Evolutionary conservation across 2,329 filamentous ascomycete genomes (phyloP).

Genomic region (Clonostachys sp.): DNA sequence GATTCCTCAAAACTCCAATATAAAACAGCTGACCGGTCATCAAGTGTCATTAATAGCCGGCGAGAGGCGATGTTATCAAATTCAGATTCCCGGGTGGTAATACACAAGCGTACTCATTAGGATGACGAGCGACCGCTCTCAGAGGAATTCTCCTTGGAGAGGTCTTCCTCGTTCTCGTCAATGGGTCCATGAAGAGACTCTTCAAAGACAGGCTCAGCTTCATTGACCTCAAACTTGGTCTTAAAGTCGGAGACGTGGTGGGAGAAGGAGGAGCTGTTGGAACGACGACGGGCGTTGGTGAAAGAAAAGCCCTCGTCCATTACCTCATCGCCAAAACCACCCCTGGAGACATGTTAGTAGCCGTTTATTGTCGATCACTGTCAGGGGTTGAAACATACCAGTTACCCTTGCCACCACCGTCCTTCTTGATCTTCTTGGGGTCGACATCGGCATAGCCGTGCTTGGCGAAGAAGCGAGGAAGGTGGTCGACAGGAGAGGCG

Average conservation of each 20-base stretch:
- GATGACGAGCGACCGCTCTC: conserved; percentile 52
- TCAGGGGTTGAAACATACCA: conserved; percentile 53
- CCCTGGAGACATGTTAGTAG: conserved; percentile 49
- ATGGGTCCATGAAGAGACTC: conserved; percentile 72
- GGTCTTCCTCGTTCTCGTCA: conserved; percentile 43
- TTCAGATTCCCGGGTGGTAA: no score
- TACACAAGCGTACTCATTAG: neutral
- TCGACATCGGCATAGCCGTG: conserved; percentile 74
- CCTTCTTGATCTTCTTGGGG: conserved; percentile 95
- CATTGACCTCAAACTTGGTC: conserved; percentile 93
- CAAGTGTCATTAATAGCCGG: no score
- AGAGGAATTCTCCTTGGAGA: conserved; percentile 52
- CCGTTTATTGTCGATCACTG: neutral
- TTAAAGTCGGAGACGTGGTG: conserved; percentile 74
- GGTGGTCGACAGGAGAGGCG: conserved; percentile 62
- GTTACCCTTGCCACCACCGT: conserved; percentile 87
- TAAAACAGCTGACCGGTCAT: no score
- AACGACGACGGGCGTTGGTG: conserved; percentile 81
- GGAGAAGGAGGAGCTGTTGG: conserved; percentile 78
- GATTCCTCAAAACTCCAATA: no score
- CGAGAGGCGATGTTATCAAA: no score
- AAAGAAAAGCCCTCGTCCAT: conserved; percentile 81
- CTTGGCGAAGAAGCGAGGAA: conserved; percentile 94
- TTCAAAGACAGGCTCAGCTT: conserved; percentile 88
- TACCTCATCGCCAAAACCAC: conserved; percentile 75